These are phyloP conservation scores for Kuraishia capsulata DNA, from an alignment of 805 yeast genomes.

Conservation along the genomic window DNA sequence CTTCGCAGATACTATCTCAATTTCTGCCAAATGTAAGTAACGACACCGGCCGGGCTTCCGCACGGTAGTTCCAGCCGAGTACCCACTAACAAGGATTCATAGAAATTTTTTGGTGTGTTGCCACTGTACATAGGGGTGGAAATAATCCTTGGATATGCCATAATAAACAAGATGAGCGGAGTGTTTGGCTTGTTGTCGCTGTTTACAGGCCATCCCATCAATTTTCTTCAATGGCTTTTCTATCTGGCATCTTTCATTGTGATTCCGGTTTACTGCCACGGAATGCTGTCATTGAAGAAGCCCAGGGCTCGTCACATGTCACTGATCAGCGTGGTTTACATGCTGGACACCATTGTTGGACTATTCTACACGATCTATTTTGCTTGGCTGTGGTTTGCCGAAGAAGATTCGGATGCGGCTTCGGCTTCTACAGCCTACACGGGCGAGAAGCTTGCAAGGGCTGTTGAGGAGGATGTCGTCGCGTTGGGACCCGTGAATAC, in stretches of 20 bases:
- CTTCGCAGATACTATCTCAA: constrained; percentile 4
- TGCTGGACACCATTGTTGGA: constrained; percentile 60
- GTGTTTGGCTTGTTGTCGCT: constrained; percentile 78
- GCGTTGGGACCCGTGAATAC: constrained; percentile 1
- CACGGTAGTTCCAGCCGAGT: not conserved
- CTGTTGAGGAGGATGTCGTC: constrained; percentile 20
- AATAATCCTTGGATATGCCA: constrained; percentile 60
- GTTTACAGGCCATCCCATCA: constrained; percentile 83
- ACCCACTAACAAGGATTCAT: not conserved
- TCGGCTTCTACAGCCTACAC: too few species aligned
- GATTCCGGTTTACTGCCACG: constrained; percentile 57
- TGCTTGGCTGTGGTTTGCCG: constrained; percentile 60
- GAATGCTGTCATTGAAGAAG: constrained; percentile 37
- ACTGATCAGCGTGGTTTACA: constrained; percentile 52
- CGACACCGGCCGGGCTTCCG: not conserved
- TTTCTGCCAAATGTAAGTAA: constrained; percentile 13
- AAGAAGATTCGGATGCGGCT: constrained; percentile 2
- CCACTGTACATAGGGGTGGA: constrained; percentile 90
- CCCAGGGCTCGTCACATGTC: constrained; percentile 56
- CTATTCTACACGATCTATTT: constrained; percentile 67
- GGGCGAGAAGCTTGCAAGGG: constrained; percentile 10
- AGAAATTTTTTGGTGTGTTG: constrained; percentile 58
- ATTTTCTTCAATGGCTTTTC: constrained; percentile 73
- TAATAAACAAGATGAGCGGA: constrained; percentile 85
- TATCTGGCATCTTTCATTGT: constrained; percentile 57